A percentile compares a stretch with the other conserved stretches of the same genome.
These are phyloP conservation scores for Apostasia ramifera DNA, from an alignment of 106 monocot genomes.

Conservation along the genomic window DNA sequence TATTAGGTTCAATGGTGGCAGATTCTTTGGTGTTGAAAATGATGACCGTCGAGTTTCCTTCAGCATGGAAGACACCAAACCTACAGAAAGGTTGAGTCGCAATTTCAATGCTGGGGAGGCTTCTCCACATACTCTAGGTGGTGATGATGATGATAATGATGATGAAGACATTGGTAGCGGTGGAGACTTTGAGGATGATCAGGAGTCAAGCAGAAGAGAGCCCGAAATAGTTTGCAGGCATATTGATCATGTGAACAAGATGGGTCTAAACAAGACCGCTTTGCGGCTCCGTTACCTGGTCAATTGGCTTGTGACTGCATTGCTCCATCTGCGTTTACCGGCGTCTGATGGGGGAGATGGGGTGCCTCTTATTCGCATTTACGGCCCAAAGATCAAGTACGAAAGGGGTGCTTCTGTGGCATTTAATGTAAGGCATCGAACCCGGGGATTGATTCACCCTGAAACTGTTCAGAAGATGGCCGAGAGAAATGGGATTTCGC, in stretches of 20 bases:
- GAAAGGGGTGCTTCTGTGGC: slow-evolving; percentile 83
- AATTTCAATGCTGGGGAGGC: slow-evolving; percentile 45
- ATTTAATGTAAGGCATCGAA: slow-evolving; percentile 55
- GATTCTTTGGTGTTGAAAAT: slow-evolving; percentile 61
- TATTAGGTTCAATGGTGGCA: slow-evolving; percentile 42
- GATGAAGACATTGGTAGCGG: slow-evolving; percentile 33
- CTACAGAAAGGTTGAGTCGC: slow-evolving; percentile 15
- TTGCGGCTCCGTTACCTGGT: slow-evolving; percentile 61
- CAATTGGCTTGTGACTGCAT: slow-evolving; percentile 84
- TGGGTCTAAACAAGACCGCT: slow-evolving; percentile 91
- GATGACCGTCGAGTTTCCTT: slow-evolving; percentile 66
- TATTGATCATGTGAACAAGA: slow-evolving; percentile 75
- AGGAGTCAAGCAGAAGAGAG: slow-evolving; percentile 59
- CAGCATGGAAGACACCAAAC: slow-evolving; percentile 37
- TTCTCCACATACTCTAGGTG: slow-evolving; percentile 16
- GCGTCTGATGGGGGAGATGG: slow-evolving; percentile 28
- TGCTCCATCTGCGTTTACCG: slow-evolving; percentile 58
- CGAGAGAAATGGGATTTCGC: slow-evolving; percentile 64
- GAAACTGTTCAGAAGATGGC: slow-evolving; percentile 72
- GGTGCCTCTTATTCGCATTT: slow-evolving; percentile 51
- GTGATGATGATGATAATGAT: slow-evolving; percentile 8
- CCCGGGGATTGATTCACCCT: slow-evolving; percentile 42
- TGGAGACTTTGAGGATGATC: slow-evolving; percentile 29
- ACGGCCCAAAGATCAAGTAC: slow-evolving; percentile 89
- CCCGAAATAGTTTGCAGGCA: slow-evolving; percentile 74